A percentile compares a stretch with the other conserved stretches of the same genome.
Conservation (phyloP, 202 grass and related monocot species). For the Panicum virgatum region DNA sequence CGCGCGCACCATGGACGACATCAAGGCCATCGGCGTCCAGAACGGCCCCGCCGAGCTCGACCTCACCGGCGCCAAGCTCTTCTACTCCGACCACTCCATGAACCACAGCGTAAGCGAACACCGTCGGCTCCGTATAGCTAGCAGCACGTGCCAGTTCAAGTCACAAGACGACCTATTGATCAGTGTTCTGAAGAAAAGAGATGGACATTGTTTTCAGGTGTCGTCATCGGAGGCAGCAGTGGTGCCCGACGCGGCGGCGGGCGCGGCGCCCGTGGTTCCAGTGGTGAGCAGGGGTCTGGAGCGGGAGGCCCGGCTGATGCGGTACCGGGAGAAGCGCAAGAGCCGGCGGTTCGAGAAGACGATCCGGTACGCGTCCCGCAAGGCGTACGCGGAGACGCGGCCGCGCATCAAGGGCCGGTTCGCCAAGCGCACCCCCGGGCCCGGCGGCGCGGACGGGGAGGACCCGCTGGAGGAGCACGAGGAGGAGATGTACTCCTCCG, state of each 20-base stretch:
- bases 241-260: constrained; percentile 57
- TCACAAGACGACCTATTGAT: neutral
- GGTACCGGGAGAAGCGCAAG: constrained; percentile 93
- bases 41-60: constrained; percentile 42
- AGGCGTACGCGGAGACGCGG: constrained; percentile 83
- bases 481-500: constrained; percentile 76
- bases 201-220: constrained; percentile 28
- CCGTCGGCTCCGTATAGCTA: too few relatives aligned
- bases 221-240: constrained; percentile 79
- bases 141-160: too few relatives aligned
- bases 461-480: constrained; percentile 42
- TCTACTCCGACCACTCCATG: constrained; percentile 46
- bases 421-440: constrained; percentile 50
- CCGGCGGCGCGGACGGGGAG: constrained; percentile 15
- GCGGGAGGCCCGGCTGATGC: constrained; percentile 71
- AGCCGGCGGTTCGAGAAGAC: constrained; percentile 79
- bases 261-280: constrained; percentile 10
- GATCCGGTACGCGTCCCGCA: constrained; percentile 78
- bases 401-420: constrained; percentile 81
- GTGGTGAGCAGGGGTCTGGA: constrained; percentile 50
- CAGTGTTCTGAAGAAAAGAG: neutral
- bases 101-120: constrained; percentile 58
- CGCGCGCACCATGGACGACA: constrained; percentile 51
- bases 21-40: constrained; percentile 61
- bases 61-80: constrained; percentile 33